These are phyloP conservation scores for Apium graveolens DNA, from an alignment of 129 eudicot genomes.

Conservation along the genomic window DNA sequence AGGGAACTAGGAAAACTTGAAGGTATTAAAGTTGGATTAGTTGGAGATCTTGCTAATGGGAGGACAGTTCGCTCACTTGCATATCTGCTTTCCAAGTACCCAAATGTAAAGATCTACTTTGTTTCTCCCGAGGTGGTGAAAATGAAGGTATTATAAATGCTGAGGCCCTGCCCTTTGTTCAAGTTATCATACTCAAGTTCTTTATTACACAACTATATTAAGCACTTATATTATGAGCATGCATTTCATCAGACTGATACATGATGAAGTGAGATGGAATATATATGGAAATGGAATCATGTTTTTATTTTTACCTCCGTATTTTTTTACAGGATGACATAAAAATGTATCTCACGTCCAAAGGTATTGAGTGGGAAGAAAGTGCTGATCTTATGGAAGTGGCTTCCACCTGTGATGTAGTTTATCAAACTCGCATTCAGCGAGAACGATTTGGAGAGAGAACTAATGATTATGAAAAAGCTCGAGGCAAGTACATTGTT, in stretches of 20 bases:
- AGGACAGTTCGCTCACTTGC: constrained; percentile 94
- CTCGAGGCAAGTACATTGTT: constrained; percentile 89
- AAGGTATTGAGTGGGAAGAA: constrained; percentile 91
- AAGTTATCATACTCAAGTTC: background rate
- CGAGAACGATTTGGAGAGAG: constrained; percentile 85
- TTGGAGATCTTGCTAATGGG: constrained; percentile 95
- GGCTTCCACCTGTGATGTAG: constrained; percentile 90
- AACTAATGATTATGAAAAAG: constrained; percentile 64
- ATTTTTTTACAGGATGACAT: constrained; percentile 67
- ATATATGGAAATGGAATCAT: background rate
- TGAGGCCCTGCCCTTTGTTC: background rate
- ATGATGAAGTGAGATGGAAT: background rate
- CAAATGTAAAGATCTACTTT: constrained; percentile 72
- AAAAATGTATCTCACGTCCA: constrained; percentile 60
- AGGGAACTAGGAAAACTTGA: constrained; percentile 87
- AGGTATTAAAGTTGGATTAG: constrained; percentile 87
- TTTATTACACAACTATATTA: background rate
- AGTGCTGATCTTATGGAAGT: constrained; percentile 78
- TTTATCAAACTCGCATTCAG: constrained; percentile 94
- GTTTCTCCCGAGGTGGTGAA: constrained; percentile 83
- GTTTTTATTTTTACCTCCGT: background rate
- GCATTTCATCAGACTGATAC: background rate
- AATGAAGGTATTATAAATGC: constrained; percentile 60
- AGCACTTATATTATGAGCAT: background rate
- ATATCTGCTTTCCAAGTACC: constrained; percentile 74